Evolutionary conservation across 257 asterid species (phyloP).

Genomic region (Mitragyna speciosa): DNA sequence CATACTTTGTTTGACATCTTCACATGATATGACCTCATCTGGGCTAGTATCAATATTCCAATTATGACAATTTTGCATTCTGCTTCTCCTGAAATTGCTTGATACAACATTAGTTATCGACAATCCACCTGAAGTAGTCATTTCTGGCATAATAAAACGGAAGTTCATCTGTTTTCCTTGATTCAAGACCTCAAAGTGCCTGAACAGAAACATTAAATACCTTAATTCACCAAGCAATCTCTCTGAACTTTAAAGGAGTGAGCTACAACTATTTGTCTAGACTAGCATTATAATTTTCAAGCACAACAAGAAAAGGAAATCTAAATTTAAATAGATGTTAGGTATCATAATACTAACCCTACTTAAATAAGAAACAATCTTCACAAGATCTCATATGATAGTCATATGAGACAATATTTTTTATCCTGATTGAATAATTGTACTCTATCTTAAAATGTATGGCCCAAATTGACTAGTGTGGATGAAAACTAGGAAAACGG

Average conservation of each 20-base stretch:
- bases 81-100: neutral
- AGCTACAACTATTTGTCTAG: neutral
- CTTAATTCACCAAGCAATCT: neutral
- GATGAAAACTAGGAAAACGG: too few relatives aligned
- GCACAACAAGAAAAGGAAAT: too few relatives aligned
- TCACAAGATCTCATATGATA: too few relatives aligned
- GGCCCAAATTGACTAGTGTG: too few relatives aligned
- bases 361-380: too few relatives aligned
- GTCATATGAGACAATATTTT: too few relatives aligned
- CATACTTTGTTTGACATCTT: constrained; percentile 13
- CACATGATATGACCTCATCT: neutral
- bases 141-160: neutral
- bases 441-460: too few relatives aligned
- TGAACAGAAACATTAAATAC: neutral
- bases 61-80: neutral
- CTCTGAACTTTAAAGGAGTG: neutral
- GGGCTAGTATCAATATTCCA: neutral
- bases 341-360: too few relatives aligned
- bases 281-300: too few relatives aligned
- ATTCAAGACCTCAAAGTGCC: neutral
- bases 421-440: too few relatives aligned
- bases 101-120: constrained; percentile 1
- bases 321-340: too few relatives aligned
- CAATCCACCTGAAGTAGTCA: neutral
- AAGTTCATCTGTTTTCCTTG: neutral